A percentile compares a stretch with the other conserved stretches of the same genome.
Conservation (phyloP, 768 basidiomycete genomes). For the Baorangia bicolor region DNA sequence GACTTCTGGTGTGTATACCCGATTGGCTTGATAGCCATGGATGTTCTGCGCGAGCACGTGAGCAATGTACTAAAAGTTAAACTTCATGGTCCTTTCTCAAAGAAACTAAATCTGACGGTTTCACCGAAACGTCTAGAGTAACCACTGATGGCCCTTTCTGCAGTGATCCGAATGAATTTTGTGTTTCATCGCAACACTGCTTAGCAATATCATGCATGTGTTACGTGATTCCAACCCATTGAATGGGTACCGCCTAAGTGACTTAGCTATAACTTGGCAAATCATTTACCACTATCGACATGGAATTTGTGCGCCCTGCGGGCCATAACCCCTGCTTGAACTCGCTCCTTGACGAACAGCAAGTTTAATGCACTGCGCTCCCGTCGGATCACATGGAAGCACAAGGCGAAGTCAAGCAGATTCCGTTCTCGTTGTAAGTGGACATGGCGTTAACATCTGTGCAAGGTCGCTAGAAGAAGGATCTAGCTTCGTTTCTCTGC, state of each 20-base stretch:
- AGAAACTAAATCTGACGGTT: no score
- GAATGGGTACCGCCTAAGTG: background rate
- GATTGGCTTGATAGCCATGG: conserved; percentile 7
- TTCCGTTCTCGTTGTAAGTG: conserved; percentile 48
- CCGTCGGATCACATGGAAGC: conserved; percentile 13
- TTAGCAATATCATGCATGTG: background rate
- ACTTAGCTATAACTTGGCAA: background rate
- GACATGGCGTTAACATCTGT: background rate
- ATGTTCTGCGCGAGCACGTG: background rate
- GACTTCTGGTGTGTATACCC: no score
- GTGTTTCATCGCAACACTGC: no score
- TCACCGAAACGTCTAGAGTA: no score
- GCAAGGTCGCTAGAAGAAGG: conserved; percentile 1
- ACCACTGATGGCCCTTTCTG: no score
- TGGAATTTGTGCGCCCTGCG: background rate
- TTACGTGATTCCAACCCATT: no score
- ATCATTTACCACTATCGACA: background rate
- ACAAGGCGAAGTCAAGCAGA: conserved; percentile 10
- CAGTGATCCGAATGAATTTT: no score
- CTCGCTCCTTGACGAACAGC: background rate
- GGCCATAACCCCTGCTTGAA: background rate
- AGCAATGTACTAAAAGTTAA: background rate
- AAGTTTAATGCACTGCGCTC: background rate
- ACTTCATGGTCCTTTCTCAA: background rate
- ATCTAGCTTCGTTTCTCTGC: conserved; percentile 48